Evolutionary conservation across 495 filamentous ascomycete species (phyloP), one percentile per base, ranked within the genome.

Genomic region (Aspergillus egyptiacus): DNA sequence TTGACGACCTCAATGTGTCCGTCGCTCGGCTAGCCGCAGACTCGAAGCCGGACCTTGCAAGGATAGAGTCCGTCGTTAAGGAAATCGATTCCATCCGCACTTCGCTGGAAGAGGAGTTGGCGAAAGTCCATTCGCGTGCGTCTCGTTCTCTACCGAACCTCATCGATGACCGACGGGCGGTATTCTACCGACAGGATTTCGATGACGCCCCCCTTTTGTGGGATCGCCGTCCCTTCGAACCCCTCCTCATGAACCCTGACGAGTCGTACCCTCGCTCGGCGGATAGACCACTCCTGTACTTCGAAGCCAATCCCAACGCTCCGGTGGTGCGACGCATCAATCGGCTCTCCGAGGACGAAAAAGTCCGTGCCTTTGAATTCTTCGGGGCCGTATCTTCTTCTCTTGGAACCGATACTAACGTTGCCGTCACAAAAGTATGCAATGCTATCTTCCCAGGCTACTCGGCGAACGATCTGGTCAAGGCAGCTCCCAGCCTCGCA

Each of bases 191-290:
- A 1, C 54, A 55, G 20, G 62, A 56, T 30, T 48, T 65, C 18
- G 62, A 66, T 45, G 70, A 78, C 3, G 74, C 74, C 0, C 30
- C 75, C 5, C 65, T 89, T 2, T 48, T 66, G 40, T 88, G 80
- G 80, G 84, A 89, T 57, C 77, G 74, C 4, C 81, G 86, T 20
- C 66, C 63, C 6, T 80, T 74, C 35, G 79, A 85, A 17, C 76
- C 80, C 3, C 58, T 86, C 34, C 48, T 58, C 6, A 70, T 77
- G 18, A 39, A 72, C 9, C 23, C 58, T 0, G 60, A 76, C 4
- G 85, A 90, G 49, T 73, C 85, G 46, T 83, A 67, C 54, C 83
- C 80, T 0, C 58, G 57, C 7, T 50, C 47, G 10, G 23, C n/a
- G 25, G 40, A 59, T 5, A 54, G 57, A 13, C 46, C 48, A 3